Base-by-base conservation (phyloP, 2,329 filamentous ascomycete species). In the Aspergillus vadensis region DNA sequence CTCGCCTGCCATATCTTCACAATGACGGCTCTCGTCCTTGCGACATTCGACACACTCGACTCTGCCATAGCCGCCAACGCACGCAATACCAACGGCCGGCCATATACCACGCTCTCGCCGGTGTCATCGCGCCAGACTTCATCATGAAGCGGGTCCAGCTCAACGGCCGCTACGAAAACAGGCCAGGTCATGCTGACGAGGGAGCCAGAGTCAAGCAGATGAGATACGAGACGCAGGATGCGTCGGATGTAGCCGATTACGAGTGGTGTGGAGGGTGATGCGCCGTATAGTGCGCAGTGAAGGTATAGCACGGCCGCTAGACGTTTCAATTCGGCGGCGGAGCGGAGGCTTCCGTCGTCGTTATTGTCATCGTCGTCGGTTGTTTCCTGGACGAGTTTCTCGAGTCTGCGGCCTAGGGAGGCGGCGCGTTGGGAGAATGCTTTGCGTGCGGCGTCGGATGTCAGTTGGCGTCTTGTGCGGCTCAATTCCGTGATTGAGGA, bases 401-500 rank as follows among this genome's bases (percentile, higher is more conserved):
- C 70, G 3, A 80, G 70, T 21, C 70, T 71, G 0, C 62, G 43
- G 38, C 76, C 73, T 17, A 81, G 70, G 3, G 67, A 69, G 3
- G 74, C 74, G 2, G 79, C 67, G 12, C 73, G 70, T 1, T 69
- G 62, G 3, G 70, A 68, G 36, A 79, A 77, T 12, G 59, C 55
- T 23, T 59, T 58, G n/a, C 57, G 65, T 4, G 70, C 62, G 3
- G 67, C 60, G 12, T 73, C 63, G 1, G 71, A 69, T 8, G 60
- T 58, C 5, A 68, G 57, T 10, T 71, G 70, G 7, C 76, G 69
- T 36, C 72, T 67, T 10, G 68, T 68, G 5, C 78, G 72, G 4
- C 79, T 80, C 14, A 83, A 68, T 51, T 83, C 81, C 0, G 79
- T 82, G 21, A 82, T 81, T 0, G 74, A 73, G n/a, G 78, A 81